A percentile compares a stretch with the other conserved stretches of the same genome.
Conservation (phyloP, 306 rosid species). For the Cicer bijugum region DNA sequence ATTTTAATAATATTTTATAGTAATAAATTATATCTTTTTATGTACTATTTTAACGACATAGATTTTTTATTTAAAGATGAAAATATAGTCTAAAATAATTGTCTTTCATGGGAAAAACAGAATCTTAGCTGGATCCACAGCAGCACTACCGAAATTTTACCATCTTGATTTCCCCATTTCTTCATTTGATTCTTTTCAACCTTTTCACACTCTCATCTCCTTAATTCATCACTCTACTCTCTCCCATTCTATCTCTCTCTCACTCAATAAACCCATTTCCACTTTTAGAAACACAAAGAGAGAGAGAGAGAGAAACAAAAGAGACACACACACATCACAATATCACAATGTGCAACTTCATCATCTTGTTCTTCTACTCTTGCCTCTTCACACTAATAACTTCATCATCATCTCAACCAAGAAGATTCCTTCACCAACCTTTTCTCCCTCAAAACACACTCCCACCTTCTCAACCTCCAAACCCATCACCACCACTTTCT, state of each 20-base stretch:
- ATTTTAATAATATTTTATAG: no score
- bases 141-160: conserved; percentile 43
- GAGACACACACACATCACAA: neutral
- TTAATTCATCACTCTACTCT: neutral
- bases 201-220: conserved; percentile 36
- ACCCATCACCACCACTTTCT: conserved; percentile 37
- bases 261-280: neutral
- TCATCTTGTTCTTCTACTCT: conserved; percentile 33
- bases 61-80: no score
- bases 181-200: conserved; percentile 4
- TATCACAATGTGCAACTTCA: conserved; percentile 53
- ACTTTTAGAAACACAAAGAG: no score
- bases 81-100: no score
- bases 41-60: no score
- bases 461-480: conserved; percentile 58
- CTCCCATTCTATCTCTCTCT: neutral
- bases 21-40: no score
- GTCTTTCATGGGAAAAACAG: conserved; percentile 22
- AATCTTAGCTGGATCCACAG: conserved; percentile 88
- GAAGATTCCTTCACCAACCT: conserved; percentile 81
- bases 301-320: neutral
- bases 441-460: conserved; percentile 43
- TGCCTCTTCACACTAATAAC: neutral
- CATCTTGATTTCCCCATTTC: neutral
- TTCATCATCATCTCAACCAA: neutral